These are phyloP conservation scores for Sophora flavescens DNA, from an alignment of 306 rosid genomes.

Conservation along the genomic window DNA sequence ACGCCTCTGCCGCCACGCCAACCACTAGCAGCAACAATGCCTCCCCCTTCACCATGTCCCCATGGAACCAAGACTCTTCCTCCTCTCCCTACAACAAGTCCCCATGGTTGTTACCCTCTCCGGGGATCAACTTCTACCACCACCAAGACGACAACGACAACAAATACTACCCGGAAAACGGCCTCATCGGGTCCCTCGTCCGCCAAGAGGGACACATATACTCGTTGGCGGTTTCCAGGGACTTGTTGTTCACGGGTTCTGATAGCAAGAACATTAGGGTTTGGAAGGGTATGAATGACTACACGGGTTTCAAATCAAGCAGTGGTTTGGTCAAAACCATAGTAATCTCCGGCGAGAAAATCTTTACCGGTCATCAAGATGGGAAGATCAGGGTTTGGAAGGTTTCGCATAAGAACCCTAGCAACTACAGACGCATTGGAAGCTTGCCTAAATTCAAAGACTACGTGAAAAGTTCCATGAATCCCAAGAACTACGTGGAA, in stretches of 20 bases:
- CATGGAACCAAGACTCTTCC: constrained; percentile 53
- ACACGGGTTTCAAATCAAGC: constrained; percentile 76
- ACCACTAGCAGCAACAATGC: constrained; percentile 44
- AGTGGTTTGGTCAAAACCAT: constrained; percentile 87
- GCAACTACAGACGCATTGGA: constrained; percentile 64
- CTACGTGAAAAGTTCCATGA: constrained; percentile 68
- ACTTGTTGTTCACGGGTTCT: constrained; percentile 84
- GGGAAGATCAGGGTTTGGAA: constrained; percentile 95
- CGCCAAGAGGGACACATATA: constrained; percentile 90
- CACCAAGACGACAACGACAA: neutral
- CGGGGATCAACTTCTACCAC: constrained; percentile 31
- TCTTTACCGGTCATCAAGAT: constrained; percentile 95
- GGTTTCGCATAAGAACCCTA: constrained; percentile 46
- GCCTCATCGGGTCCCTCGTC: constrained; percentile 76
- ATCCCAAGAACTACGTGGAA: constrained; percentile 85
- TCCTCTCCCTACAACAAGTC: constrained; percentile 72
- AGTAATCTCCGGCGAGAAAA: constrained; percentile 60
- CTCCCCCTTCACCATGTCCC: constrained; percentile 75
- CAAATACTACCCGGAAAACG: constrained; percentile 23
- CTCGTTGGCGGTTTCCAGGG: constrained; percentile 73
- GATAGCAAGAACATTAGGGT: constrained; percentile 93
- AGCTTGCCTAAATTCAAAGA: constrained; percentile 80
- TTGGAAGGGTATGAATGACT: constrained; percentile 84
- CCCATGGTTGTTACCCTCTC: constrained; percentile 65
- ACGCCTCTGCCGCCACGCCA: constrained; percentile 39